These are phyloP conservation scores for Colletotrichum gigasporum DNA, from an alignment of 2,329 filamentous ascomycete species.

Conservation along the genomic window DNA sequence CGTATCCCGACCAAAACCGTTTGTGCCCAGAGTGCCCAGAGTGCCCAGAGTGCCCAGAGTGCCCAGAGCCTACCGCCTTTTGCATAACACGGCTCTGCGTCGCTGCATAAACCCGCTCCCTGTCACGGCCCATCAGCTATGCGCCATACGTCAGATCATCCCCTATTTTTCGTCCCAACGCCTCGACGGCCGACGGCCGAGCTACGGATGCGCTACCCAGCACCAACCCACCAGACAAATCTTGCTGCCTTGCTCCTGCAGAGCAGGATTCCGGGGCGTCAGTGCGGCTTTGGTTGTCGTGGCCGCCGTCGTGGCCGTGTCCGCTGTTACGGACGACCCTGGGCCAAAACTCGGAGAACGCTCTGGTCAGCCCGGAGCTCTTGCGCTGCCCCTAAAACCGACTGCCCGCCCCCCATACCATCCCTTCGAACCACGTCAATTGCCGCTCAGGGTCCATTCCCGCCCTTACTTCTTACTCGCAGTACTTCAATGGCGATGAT, in stretches of 20 bases:
- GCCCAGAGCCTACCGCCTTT: constrained; percentile 4
- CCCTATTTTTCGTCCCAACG: constrained; percentile 2
- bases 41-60: constrained; percentile 12
- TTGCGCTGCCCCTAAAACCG: not conserved
- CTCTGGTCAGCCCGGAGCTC: constrained; percentile 4
- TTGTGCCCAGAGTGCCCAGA: constrained; percentile 7
- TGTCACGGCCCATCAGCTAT: constrained; percentile 12
- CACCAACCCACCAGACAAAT: constrained; percentile 17
- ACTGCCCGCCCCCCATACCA: constrained; percentile 1
- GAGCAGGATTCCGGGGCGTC: not conserved
- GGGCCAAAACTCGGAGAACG: not conserved
- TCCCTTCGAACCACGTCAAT: constrained; percentile 24
- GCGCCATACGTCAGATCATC: constrained; percentile 29
- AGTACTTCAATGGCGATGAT: not conserved
- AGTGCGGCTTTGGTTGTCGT: constrained; percentile 23
- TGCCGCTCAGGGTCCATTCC: constrained; percentile 3
- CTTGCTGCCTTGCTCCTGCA: constrained; percentile 13
- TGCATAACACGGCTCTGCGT: constrained; percentile 23
- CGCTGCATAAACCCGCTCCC: constrained; percentile 22
- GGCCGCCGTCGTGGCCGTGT: constrained; percentile 24
- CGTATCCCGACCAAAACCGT: constrained; percentile 18
- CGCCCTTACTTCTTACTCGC: not conserved
- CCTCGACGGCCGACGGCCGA: not conserved
- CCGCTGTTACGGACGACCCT: not conserved
- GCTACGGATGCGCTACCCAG: constrained; percentile 3